These are phyloP conservation scores for Metarhizium guizhouense DNA, from an alignment of 2,329 filamentous ascomycete genomes.

Conservation along the genomic window DNA sequence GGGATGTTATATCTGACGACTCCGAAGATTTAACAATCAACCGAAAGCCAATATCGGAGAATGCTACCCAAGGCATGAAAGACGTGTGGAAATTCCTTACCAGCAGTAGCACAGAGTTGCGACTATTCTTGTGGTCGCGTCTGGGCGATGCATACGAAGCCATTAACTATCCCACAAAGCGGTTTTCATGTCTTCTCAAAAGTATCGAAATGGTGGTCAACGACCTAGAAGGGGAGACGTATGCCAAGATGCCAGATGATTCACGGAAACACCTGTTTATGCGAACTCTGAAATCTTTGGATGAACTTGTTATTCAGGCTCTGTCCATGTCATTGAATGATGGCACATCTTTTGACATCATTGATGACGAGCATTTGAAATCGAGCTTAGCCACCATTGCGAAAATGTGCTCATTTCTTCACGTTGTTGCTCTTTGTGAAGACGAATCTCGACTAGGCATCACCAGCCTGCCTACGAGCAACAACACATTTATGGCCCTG, in stretches of 20 bases:
- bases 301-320: constrained; percentile 64
- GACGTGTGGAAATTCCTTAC: constrained; percentile 83
- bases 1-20: constrained; percentile 10
- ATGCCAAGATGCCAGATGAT: constrained; percentile 47
- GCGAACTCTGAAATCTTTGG: constrained; percentile 68
- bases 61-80: constrained; percentile 48
- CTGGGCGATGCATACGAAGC: constrained; percentile 81
- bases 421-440: constrained; percentile 72
- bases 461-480: constrained; percentile 46
- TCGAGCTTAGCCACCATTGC: constrained; percentile 64
- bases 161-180: constrained; percentile 80
- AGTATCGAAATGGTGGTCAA: constrained; percentile 75
- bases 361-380: constrained; percentile 71
- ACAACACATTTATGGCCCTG: constrained; percentile 42
- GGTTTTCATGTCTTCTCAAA: constrained; percentile 77
- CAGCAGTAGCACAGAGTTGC: constrained; percentile 71
- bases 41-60: constrained; percentile 38
- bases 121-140: constrained; percentile 81
- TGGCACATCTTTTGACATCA: constrained; percentile 65
- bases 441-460: constrained; percentile 78
- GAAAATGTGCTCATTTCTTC: constrained; percentile 64
- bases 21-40: constrained; percentile 1
- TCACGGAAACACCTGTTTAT: constrained; percentile 64
- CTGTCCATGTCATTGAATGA: constrained; percentile 63
- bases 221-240: constrained; percentile 54